A percentile compares a stretch with the other conserved stretches of the same genome.
phyloP scores from a whole-genome alignment of 805 yeast genomes.

The Starmerella etchellsii region DNA sequence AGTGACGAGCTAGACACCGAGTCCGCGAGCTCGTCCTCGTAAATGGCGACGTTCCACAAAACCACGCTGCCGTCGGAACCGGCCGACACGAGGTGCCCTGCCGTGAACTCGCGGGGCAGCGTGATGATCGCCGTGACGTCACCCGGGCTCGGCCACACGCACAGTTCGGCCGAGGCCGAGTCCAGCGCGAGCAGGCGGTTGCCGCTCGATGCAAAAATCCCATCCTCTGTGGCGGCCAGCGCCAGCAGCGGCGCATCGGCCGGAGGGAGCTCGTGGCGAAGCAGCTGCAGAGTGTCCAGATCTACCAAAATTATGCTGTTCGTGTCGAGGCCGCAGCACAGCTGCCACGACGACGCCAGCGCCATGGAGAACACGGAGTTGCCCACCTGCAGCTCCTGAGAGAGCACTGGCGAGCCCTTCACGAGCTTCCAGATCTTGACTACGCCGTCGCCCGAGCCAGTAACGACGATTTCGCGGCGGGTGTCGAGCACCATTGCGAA shows the following conservation, averaged over 20 bases:
- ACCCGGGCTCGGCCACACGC: constrained; percentile 18
- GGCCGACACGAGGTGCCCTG: constrained; percentile 17
- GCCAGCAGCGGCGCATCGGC: constrained; percentile 38
- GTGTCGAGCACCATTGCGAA: constrained; percentile 41
- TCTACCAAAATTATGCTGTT: constrained; percentile 81
- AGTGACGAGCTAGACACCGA: neutral
- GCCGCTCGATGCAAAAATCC: constrained; percentile 51
- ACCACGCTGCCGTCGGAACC: constrained; percentile 48
- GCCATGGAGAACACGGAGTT: constrained; percentile 57
- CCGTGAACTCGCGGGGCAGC: constrained; percentile 6
- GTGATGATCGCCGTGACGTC: constrained; percentile 16
- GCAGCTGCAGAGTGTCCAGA: constrained; percentile 61
- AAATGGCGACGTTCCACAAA: constrained; percentile 47
- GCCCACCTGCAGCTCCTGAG: constrained; percentile 40
- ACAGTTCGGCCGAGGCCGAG: constrained; percentile 35
- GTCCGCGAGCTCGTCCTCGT: constrained; percentile 2
- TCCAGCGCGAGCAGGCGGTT: constrained; percentile 41
- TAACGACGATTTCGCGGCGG: constrained; percentile 31
- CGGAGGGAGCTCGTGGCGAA: constrained; percentile 22
- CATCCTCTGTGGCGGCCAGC: constrained; percentile 41
- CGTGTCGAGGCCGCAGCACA: constrained; percentile 70
- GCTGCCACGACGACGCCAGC: constrained; percentile 42
- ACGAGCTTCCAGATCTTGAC: constrained; percentile 64
- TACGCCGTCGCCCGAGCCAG: constrained; percentile 87
- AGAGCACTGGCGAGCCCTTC: constrained; percentile 9